These are phyloP conservation scores for Plectosphaerella sp. DNA, from an alignment of 2,329 filamentous ascomycete genomes.

Conservation along the genomic window DNA sequence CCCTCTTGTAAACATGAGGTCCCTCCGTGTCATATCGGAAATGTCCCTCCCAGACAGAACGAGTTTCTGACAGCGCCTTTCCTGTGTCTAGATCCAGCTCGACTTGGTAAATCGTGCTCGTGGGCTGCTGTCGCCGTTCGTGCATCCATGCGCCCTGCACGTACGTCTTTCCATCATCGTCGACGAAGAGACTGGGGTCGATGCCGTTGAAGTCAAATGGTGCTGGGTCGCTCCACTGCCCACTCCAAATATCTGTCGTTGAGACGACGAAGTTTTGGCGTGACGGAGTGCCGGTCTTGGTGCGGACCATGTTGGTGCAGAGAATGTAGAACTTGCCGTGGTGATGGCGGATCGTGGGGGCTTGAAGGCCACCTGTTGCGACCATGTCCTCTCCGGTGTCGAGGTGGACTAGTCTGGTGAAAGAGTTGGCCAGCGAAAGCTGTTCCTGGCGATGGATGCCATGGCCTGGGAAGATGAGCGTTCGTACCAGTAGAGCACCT, in stretches of 20 bases:
- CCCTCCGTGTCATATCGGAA: conserved; percentile 31
- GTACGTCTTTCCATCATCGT: conserved; percentile 49
- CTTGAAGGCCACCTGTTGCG: conserved; percentile 17
- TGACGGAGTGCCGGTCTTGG: conserved; percentile 1
- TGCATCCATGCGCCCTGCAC: conserved; percentile 19
- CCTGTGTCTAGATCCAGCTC: conserved; percentile 15
- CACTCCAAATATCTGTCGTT: conserved; percentile 15
- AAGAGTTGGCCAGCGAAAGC: neutral
- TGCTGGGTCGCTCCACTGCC: conserved; percentile 15
- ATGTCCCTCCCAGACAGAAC: conserved; percentile 8
- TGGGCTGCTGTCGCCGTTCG: conserved; percentile 17
- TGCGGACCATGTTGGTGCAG: conserved; percentile 12
- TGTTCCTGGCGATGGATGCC: neutral
- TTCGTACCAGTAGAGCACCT: neutral
- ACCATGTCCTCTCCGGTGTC: neutral
- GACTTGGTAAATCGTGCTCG: conserved; percentile 8
- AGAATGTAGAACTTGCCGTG: conserved; percentile 15
- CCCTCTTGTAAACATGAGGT: conserved; percentile 38
- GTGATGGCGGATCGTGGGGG: conserved; percentile 16
- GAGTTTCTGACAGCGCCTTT: conserved; percentile 11
- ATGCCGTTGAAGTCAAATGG: conserved; percentile 14
- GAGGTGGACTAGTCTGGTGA: neutral
- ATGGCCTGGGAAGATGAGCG: neutral
- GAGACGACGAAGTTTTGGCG: conserved; percentile 17
- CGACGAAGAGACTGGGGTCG: conserved; percentile 52